Conservation (phyloP, 148 eudicot genomes). For the Talinum fruticosum region DNA sequence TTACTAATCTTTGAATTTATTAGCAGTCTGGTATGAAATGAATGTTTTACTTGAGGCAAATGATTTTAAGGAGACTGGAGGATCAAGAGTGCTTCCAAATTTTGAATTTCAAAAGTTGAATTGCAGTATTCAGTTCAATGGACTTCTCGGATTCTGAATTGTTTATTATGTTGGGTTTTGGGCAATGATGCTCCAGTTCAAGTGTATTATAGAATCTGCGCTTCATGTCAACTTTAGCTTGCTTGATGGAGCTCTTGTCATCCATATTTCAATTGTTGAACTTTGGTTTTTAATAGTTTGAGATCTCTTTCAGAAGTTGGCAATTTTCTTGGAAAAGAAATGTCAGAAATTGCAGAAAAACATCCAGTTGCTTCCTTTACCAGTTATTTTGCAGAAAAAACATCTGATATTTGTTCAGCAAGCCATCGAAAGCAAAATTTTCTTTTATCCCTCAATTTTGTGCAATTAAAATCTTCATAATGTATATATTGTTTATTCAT, state of each 20-base stretch:
- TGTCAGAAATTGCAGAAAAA: not conserved
- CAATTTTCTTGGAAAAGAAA: not conserved
- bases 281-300: not conserved
- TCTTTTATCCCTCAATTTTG: not conserved
- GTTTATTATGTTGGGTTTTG: not conserved
- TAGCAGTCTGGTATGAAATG: no score
- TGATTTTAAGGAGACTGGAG: not conserved
- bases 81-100: not conserved
- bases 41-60: not conserved
- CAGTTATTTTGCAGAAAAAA: no score
- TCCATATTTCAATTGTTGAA: not conserved
- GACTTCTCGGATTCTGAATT: not conserved
- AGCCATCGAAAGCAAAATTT: not conserved
- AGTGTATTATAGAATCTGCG: not conserved
- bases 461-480: not conserved
- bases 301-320: not conserved
- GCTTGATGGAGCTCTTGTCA: not conserved
- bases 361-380: no score
- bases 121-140: not conserved
- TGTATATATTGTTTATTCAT: not conserved
- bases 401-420: not conserved
- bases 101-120: not conserved
- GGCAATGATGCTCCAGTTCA: not conserved
- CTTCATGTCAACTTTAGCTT: not conserved
- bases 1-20: no score